Conservation (phyloP, 345 rosid genomes). For the Salix brachista region DNA sequence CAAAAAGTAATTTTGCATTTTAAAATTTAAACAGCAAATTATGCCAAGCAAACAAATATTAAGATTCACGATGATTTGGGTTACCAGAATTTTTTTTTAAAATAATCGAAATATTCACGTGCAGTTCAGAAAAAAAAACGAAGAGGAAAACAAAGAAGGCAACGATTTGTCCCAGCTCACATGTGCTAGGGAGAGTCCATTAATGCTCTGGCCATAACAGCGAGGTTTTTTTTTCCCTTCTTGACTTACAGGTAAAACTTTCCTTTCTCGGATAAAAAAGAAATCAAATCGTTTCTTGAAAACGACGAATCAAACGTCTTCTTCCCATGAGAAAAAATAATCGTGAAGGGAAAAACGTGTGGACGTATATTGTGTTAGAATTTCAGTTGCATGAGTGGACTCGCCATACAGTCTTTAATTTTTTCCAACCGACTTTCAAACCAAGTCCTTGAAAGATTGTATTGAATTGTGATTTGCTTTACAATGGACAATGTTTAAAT, state of each 20-base stretch:
- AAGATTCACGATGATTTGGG: background rate
- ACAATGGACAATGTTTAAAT: too few relatives aligned
- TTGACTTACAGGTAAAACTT: background rate
- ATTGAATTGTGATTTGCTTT: too few relatives aligned
- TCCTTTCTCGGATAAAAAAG: rapidly evolving
- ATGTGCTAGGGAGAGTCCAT: too few relatives aligned
- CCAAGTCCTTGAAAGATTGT: too few relatives aligned
- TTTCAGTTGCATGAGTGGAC: background rate
- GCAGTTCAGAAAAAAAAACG: background rate
- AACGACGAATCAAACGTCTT: background rate
- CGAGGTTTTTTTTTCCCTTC: background rate
- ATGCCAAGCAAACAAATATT: too few relatives aligned
- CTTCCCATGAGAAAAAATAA: background rate
- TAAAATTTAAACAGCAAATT: too few relatives aligned
- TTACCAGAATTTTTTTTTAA: background rate
- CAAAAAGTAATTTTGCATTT: too few relatives aligned
- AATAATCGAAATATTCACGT: background rate
- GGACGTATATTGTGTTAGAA: background rate
- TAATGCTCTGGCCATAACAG: background rate
- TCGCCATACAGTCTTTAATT: background rate
- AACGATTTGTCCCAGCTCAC: too few relatives aligned
- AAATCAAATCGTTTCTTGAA: background rate
- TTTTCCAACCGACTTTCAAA: background rate
- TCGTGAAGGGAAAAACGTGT: background rate
- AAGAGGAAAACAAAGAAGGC: too few relatives aligned